These are phyloP conservation scores for Xanthoconium stramineum DNA, from an alignment of 768 basidiomycete genomes.

Conservation along the genomic window DNA sequence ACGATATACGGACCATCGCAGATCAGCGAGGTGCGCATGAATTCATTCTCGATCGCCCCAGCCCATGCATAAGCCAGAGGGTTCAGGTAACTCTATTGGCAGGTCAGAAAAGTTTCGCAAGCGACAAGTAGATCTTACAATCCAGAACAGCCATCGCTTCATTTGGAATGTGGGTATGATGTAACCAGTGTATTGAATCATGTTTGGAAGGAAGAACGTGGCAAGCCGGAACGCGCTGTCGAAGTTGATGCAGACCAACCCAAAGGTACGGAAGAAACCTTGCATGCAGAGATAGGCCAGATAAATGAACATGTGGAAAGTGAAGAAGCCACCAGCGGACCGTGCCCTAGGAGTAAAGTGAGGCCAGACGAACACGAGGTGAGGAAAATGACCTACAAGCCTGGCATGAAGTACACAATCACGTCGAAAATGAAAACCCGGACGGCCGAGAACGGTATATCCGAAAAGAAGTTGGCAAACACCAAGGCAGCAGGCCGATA, in stretches of 20 bases:
- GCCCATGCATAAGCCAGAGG: slow-evolving; percentile 78
- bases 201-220: slow-evolving; percentile 72
- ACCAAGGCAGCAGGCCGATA: slow-evolving; percentile 65
- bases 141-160: slow-evolving; percentile 87
- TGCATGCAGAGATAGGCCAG: slow-evolving; percentile 70
- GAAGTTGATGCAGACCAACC: slow-evolving; percentile 53
- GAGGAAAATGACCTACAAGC: slow-evolving; percentile 37
- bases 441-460: slow-evolving; percentile 63
- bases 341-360: slow-evolving; percentile 23
- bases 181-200: slow-evolving; percentile 71
- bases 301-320: slow-evolving; percentile 66
- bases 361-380: slow-evolving; percentile 18
- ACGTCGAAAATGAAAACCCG: slow-evolving; percentile 61
- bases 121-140: slow-evolving; percentile 42
- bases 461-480: slow-evolving; percentile 63
- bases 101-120: slow-evolving; percentile 6
- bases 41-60: slow-evolving; percentile 83
- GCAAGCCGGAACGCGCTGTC: slow-evolving; percentile 52
- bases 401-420: slow-evolving; percentile 67
- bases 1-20: slow-evolving; percentile 67
- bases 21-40: slow-evolving; percentile 57
- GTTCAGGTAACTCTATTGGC: slow-evolving; percentile 65
- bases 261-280: slow-evolving; percentile 80
- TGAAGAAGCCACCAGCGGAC: slow-evolving; percentile 43
- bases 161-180: slow-evolving; percentile 64